These are phyloP conservation scores for Rubia occidens DNA, from an alignment of 305 asterid genomes.

Conservation along the genomic window DNA sequence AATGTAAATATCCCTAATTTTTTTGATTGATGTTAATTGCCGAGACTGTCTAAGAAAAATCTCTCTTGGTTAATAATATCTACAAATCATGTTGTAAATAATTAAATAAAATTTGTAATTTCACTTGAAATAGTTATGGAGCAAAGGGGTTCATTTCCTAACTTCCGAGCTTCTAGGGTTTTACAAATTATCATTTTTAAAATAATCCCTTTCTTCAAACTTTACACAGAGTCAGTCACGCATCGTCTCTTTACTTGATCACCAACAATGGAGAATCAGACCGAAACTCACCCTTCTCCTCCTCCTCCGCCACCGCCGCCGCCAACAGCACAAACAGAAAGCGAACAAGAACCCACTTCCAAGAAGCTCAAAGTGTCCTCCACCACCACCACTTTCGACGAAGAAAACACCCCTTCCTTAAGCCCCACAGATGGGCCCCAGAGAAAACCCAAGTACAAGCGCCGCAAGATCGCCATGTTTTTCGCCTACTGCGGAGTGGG, in stretches of 20 bases:
- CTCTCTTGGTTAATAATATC: too few species aligned
- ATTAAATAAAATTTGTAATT: too few species aligned
- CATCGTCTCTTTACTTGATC: not conserved
- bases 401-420: constrained; percentile 21
- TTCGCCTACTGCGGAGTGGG: constrained; percentile 91
- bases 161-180: too few species aligned
- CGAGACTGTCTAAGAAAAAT: too few species aligned
- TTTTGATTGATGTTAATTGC: too few species aligned
- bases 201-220: not conserved
- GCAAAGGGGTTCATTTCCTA: too few species aligned
- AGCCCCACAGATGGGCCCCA: constrained; percentile 14
- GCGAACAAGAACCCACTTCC: constrained; percentile 21
- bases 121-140: too few species aligned
- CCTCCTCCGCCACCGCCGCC: not conserved
- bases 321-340: not conserved
- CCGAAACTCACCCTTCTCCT: constrained; percentile 21
- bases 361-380: constrained; percentile 78
- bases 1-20: too few species aligned
- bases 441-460: constrained; percentile 54
- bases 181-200: not conserved
- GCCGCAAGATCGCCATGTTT: constrained; percentile 79
- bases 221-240: constrained; percentile 3
- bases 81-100: too few species aligned
- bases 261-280: constrained; percentile 32
- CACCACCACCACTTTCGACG: constrained; percentile 45